Percentiles rank a stretch among this genome's conserved stretches.
phyloP scores from a whole-genome alignment of 805 yeast species.

The Pichia ethanolica region DNA sequence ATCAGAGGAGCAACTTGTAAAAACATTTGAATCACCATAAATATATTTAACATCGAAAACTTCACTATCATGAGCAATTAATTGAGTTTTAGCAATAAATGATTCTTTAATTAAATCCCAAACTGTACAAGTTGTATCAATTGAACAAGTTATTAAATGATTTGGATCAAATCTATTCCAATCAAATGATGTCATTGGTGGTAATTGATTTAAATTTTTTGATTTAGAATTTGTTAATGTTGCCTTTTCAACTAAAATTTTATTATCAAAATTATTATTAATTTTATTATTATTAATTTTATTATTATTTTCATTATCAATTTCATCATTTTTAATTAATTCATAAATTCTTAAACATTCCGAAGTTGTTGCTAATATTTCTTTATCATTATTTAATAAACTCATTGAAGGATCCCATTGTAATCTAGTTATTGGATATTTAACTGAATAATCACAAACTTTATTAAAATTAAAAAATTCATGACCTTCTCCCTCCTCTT shows the following conservation, averaged over 20 bases:
- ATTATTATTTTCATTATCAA: background rate
- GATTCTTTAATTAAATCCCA: slow-evolving; percentile 74
- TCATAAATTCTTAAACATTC: slow-evolving; percentile 58
- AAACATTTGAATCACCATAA: slow-evolving; percentile 63
- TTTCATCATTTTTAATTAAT: slow-evolving; percentile 4
- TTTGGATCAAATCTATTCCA: slow-evolving; percentile 76
- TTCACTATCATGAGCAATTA: slow-evolving; percentile 94
- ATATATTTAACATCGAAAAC: slow-evolving; percentile 88
- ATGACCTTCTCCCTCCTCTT: slow-evolving; percentile 14
- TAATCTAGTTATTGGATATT: slow-evolving; percentile 63
- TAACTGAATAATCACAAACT: slow-evolving; percentile 27
- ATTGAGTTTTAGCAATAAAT: slow-evolving; percentile 75
- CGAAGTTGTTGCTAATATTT: slow-evolving; percentile 58
- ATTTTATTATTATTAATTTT: slow-evolving; percentile 7
- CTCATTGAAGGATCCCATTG: slow-evolving; percentile 60
- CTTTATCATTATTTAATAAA: slow-evolving; percentile 21
- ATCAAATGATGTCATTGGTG: slow-evolving; percentile 91
- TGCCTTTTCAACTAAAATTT: slow-evolving; percentile 31
- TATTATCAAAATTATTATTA: background rate
- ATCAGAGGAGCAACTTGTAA: slow-evolving; percentile 91
- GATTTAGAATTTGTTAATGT: slow-evolving; percentile 34
- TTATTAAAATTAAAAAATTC: slow-evolving; percentile 16
- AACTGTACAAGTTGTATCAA: slow-evolving; percentile 94
- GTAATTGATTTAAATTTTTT: slow-evolving; percentile 45
- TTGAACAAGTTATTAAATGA: slow-evolving; percentile 72